phyloP scores from a whole-genome alignment of 495 filamentous ascomycete species.

The Penicillium paxilli region DNA sequence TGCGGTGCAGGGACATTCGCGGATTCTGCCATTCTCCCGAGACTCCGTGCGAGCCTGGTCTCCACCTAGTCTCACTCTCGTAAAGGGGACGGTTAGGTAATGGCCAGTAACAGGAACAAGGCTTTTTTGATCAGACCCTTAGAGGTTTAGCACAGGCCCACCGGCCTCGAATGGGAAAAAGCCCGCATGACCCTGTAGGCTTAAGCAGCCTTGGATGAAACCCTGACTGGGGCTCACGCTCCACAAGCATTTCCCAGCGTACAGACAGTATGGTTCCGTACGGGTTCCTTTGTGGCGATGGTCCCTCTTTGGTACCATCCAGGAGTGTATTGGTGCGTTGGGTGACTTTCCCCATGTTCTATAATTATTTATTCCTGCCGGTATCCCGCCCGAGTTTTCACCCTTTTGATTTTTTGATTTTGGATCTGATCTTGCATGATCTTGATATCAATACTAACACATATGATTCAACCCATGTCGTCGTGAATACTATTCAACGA shows the following conservation, averaged over 20 bases:
- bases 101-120: background rate
- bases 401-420: background rate
- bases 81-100: background rate
- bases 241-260: constrained; percentile 6
- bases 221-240: constrained; percentile 9
- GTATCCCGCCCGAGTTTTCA: background rate
- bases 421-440: background rate
- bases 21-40: background rate
- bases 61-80: background rate
- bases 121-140: background rate
- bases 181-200: constrained; percentile 16
- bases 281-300: background rate
- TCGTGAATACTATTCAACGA: background rate
- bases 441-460: background rate
- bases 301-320: background rate
- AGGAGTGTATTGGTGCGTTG: constrained; percentile 1
- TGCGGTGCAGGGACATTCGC: background rate
- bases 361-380: constrained; percentile 14
- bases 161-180: constrained; percentile 15
- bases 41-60: background rate
- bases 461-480: constrained; percentile 4
- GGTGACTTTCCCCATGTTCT: constrained; percentile 15
- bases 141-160: constrained; percentile 1
- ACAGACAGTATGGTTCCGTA: background rate
- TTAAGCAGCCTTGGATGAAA: constrained; percentile 15